Percentiles rank a stretch among this genome's conserved stretches.
These are phyloP conservation scores for Wickerhamiella dianesei DNA, from an alignment of 805 yeast species.

Conservation along the genomic window DNA sequence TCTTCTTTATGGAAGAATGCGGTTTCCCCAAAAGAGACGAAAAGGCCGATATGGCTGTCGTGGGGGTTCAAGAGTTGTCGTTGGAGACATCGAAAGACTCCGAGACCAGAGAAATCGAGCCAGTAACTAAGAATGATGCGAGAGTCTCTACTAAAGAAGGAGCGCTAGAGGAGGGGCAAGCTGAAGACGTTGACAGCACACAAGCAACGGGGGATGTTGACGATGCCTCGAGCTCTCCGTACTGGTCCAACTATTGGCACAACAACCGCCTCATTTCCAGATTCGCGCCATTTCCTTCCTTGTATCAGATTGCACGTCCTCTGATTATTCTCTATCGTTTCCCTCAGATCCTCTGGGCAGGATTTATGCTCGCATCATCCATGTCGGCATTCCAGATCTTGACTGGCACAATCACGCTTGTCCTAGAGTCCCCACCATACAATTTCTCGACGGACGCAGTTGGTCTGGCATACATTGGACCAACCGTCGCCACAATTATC, in stretches of 20 bases:
- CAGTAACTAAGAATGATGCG: background rate
- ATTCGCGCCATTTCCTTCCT: constrained; percentile 12
- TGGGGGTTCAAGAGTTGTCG: background rate
- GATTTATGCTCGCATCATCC: background rate
- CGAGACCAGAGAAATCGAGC: background rate
- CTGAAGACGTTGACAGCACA: too few species aligned
- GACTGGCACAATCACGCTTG: background rate
- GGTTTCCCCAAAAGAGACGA: constrained; percentile 22
- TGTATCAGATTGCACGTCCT: background rate
- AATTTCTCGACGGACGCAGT: constrained; percentile 52
- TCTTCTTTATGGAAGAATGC: constrained; percentile 62
- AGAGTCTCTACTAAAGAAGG: background rate
- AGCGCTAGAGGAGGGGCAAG: too few species aligned
- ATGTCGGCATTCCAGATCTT: background rate
- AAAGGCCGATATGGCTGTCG: background rate
- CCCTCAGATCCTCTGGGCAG: constrained; percentile 1
- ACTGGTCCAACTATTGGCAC: too few species aligned
- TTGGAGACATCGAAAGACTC: background rate
- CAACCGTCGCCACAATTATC: constrained; percentile 42
- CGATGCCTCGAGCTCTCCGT: too few species aligned
- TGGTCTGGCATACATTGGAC: constrained; percentile 63
- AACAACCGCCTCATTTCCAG: background rate
- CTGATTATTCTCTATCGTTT: background rate
- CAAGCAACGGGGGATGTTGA: background rate
- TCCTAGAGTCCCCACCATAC: constrained; percentile 37